Conservation (phyloP, 2,329 filamentous ascomycete genomes). For the Colletotrichum lindemuthianum region DNA sequence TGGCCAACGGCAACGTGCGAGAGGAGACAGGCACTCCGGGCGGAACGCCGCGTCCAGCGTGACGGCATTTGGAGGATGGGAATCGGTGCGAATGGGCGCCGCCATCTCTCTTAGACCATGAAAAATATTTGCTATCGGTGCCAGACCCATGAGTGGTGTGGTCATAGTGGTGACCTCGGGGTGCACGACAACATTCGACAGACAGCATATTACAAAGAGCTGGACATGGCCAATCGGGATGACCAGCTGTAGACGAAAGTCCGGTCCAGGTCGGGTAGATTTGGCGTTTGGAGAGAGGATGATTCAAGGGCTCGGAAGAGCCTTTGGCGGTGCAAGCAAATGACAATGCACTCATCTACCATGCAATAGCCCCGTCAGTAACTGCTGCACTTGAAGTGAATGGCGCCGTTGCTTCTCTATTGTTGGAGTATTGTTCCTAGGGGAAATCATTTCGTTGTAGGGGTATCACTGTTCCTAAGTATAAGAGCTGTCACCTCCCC, state of each 20-base stretch:
- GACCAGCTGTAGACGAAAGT: neutral
- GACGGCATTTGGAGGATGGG: constrained; percentile 20
- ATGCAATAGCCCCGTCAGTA: too few relatives aligned
- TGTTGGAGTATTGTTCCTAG: constrained; percentile 4
- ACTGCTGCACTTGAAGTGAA: neutral
- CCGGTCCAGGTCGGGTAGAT: constrained; percentile 1
- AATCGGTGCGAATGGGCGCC: neutral
- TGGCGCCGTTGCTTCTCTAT: too few relatives aligned
- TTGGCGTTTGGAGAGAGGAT: constrained; percentile 18
- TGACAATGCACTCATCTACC: too few relatives aligned
- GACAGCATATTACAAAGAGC: too few relatives aligned
- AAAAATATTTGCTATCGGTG: too few relatives aligned
- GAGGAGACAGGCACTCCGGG: constrained; percentile 69
- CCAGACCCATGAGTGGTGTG: too few relatives aligned
- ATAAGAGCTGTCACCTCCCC: neutral
- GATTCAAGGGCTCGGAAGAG: constrained; percentile 1
- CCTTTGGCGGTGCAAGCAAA: neutral
- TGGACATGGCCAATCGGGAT: too few relatives aligned
- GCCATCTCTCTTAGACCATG: neutral
- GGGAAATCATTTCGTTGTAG: constrained; percentile 9
- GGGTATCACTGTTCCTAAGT: constrained; percentile 30
- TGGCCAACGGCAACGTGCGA: constrained; percentile 57
- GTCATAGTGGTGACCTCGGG: too few relatives aligned
- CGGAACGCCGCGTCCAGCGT: constrained; percentile 65
- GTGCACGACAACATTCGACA: too few relatives aligned